Base-by-base conservation (phyloP, 345 rosid genomes). In the Corymbia maculata region DNA sequence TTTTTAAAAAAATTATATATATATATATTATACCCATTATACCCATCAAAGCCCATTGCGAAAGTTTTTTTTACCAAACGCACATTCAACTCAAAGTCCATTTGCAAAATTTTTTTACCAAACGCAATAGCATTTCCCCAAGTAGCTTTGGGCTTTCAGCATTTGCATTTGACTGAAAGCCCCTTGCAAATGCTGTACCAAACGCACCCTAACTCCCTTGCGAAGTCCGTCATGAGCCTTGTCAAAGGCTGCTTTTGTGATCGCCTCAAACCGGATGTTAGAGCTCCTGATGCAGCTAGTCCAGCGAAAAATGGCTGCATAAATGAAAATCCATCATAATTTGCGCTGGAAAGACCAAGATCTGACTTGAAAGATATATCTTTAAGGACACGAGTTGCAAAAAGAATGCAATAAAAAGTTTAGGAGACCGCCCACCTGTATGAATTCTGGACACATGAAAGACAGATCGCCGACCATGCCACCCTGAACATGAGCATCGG, bases 391-490 rank as follows among this genome's bases (percentile, higher is more conserved):
- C 49, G 44, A 49, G 45, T 24, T 44, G 10, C 8, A 10, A 7
- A 52, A 30, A 52, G 28, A 52, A 36, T 26, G 52, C 52, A 44
- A 32, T 12, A 24, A 36, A 32, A 42, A 6, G 4, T 49, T 8
- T 42, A 16, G 9, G 9, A 28, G 50, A n/a, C 12, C 13, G 13
- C 47, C 15, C 75, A 94, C 99, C 95, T 96, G 99, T 86, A 97
- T 92, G 88, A 97, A 93, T 64, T 95, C 98, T 52, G 97, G 96
- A 88, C 90, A 92, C 98, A 95, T 98, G 93, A 97, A 93, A 52
- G 97, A 94, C 52, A 97, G 87, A 85, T 97, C 98, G 7, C 99
- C 99, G 61, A 96, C 92, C 94, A 97, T 93, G 82, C 99, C 99
- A 86, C 98, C 99, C 88, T 95, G 94, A 87, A 97, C 97, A 68